Conservation (phyloP, 805 yeast species). For the Zygosaccharomyces lentus region DNA sequence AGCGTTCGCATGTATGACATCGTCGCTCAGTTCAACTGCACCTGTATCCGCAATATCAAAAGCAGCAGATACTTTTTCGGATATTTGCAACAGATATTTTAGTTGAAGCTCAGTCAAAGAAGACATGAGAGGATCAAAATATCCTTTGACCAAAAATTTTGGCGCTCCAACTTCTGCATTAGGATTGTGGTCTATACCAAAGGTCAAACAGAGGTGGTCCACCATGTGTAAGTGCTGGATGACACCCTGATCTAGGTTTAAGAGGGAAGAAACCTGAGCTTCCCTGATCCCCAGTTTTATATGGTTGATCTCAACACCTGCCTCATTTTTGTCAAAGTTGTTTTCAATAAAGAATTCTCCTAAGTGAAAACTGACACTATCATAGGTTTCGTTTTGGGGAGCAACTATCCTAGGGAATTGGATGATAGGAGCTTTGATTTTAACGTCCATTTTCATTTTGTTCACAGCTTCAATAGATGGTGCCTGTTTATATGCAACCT, state of each 20-base stretch:
- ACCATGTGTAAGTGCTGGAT: conserved; percentile 60
- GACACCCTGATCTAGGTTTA: conserved; percentile 44
- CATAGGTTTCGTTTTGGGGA: conserved; percentile 42
- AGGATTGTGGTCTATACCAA: conserved; percentile 55
- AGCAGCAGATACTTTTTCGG: conserved; percentile 52
- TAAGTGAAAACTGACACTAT: conserved; percentile 62
- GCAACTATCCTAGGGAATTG: conserved; percentile 64
- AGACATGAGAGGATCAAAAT: conserved; percentile 49
- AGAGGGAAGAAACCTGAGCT: conserved; percentile 59
- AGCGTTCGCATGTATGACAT: conserved; percentile 61
- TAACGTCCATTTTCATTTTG: conserved; percentile 65
- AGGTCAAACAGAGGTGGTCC: conserved; percentile 56
- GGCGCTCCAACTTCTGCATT: conserved; percentile 40
- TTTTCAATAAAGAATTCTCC: conserved; percentile 80
- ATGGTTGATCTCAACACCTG: conserved; percentile 42
- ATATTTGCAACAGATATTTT: conserved; percentile 50
- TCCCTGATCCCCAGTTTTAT: conserved; percentile 69
- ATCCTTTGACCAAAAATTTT: conserved; percentile 48
- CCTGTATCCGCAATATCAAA: conserved; percentile 45
- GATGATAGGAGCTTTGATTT: conserved; percentile 76
- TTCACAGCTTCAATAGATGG: conserved; percentile 48
- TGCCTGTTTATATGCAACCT: conserved; percentile 82
- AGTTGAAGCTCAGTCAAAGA: conserved; percentile 73
- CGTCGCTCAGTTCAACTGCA: conserved; percentile 52
- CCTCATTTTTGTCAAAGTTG: conserved; percentile 40